Evolutionary conservation across 1,139 yeast genomes (phyloP).

Genomic region (Blastobotrys indianensis): DNA sequence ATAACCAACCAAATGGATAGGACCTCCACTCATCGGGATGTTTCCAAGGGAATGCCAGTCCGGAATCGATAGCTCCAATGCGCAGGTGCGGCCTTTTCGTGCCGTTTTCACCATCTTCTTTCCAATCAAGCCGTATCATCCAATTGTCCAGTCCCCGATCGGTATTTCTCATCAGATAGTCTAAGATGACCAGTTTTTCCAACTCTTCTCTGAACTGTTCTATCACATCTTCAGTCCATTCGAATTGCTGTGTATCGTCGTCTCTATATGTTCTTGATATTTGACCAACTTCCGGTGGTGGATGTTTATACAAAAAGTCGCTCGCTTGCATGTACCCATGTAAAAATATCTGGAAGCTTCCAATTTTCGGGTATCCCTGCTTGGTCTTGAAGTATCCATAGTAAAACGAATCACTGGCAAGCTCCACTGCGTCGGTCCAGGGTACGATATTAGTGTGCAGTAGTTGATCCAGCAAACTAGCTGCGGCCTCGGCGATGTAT

Average conservation of each 20-base stretch:
- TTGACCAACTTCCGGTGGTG: conserved; percentile 43
- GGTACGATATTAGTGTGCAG: conserved; percentile 60
- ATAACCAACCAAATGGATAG: conserved; percentile 76
- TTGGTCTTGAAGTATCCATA: conserved; percentile 26
- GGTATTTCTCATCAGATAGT: conserved; percentile 68
- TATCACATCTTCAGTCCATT: conserved; percentile 51
- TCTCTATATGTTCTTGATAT: conserved; percentile 4
- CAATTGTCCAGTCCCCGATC: conserved; percentile 73
- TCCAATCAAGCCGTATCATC: conserved; percentile 63
- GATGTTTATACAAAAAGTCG: conserved; percentile 49
- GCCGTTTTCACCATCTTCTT: conserved; percentile 18
- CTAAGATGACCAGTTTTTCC: conserved; percentile 65
- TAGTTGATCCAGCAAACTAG: conserved; percentile 57
- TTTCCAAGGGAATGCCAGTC: conserved; percentile 75
- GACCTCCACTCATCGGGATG: conserved; percentile 82
- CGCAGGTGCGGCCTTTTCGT: conserved; percentile 39
- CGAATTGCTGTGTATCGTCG: conserved; percentile 32
- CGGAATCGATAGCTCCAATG: conserved; percentile 74
- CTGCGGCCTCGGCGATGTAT: conserved; percentile 68
- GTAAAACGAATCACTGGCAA: conserved; percentile 52
- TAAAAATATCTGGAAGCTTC: conserved; percentile 63
- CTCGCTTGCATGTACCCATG: conserved; percentile 58
- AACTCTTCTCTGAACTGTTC: conserved; percentile 54
- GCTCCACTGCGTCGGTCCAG: conserved; percentile 51
- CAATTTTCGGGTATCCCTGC: conserved; percentile 43